phyloP scores from a whole-genome alignment of 768 basidiomycete species.

The Leccinum subtestaceum region DNA sequence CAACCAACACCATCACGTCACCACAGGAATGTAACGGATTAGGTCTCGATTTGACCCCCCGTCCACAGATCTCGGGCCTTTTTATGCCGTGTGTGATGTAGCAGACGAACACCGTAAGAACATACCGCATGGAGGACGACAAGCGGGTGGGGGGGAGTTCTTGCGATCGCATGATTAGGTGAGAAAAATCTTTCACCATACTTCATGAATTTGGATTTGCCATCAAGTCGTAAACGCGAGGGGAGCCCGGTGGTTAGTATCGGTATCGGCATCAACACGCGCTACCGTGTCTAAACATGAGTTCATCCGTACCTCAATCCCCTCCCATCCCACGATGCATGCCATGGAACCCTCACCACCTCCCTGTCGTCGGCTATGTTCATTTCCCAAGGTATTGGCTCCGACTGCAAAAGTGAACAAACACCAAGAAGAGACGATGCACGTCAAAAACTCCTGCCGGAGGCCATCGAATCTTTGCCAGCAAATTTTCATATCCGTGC shows the following conservation, averaged over 20 bases:
- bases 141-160: not conserved
- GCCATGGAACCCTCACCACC: not conserved
- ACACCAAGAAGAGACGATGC: not conserved
- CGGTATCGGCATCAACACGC: conserved; percentile 12
- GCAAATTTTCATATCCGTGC: conserved; percentile 1
- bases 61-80: conserved; percentile 4
- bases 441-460: not conserved
- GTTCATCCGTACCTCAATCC: conserved; percentile 1
- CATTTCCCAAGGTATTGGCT: not conserved
- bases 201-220: not conserved
- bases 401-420: not conserved
- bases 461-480: not conserved
- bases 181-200: not conserved
- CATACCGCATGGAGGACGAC: conserved; percentile 3
- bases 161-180: conserved; percentile 5
- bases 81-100: not conserved
- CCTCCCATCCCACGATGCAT: not conserved
- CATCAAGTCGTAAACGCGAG: not conserved
- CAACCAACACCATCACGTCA: not conserved
- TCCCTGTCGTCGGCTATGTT: not conserved
- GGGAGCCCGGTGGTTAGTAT: not conserved
- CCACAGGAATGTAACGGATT: not conserved
- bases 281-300: not conserved
- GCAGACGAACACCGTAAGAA: not conserved
- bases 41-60: not conserved